phyloP scores from a whole-genome alignment of 768 basidiomycete species.

The Leucocoprinus birnbaumii region DNA sequence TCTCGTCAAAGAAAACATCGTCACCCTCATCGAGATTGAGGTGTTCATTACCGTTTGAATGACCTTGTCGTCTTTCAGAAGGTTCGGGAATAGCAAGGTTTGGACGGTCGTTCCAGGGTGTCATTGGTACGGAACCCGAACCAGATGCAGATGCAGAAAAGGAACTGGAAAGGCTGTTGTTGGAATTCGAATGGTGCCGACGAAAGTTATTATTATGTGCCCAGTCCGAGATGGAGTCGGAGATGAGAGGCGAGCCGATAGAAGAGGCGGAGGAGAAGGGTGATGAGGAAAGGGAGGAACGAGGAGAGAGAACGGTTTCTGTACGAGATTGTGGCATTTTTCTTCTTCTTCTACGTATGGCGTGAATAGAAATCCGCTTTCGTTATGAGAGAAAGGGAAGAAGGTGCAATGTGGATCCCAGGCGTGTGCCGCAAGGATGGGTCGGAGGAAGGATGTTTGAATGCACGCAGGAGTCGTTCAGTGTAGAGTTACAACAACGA shows the following conservation, averaged over 20 bases:
- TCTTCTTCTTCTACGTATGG: too few relatives aligned
- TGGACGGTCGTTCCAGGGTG: neutral
- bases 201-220: neutral
- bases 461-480: neutral
- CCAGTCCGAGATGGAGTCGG: slow-evolving; percentile 4
- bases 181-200: too few relatives aligned
- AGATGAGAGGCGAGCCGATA: slow-evolving; percentile 6
- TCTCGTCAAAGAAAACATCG: neutral
- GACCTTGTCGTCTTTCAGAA: neutral
- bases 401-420: slow-evolving; percentile 2
- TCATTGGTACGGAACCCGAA: neutral
- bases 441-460: neutral
- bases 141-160: too few relatives aligned
- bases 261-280: slow-evolving; percentile 2
- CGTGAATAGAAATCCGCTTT: too few relatives aligned
- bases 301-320: slow-evolving; percentile 5
- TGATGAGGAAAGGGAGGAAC: slow-evolving; percentile 6
- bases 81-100: neutral
- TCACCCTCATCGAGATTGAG: neutral
- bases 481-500: too few relatives aligned
- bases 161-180: too few relatives aligned
- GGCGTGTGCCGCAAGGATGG: neutral
- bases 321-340: neutral
- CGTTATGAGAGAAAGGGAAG: neutral
- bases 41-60: neutral